These are phyloP conservation scores for Schizophyllum amplum DNA, from an alignment of 1,284 basidiomycete genomes.

Conservation along the genomic window DNA sequence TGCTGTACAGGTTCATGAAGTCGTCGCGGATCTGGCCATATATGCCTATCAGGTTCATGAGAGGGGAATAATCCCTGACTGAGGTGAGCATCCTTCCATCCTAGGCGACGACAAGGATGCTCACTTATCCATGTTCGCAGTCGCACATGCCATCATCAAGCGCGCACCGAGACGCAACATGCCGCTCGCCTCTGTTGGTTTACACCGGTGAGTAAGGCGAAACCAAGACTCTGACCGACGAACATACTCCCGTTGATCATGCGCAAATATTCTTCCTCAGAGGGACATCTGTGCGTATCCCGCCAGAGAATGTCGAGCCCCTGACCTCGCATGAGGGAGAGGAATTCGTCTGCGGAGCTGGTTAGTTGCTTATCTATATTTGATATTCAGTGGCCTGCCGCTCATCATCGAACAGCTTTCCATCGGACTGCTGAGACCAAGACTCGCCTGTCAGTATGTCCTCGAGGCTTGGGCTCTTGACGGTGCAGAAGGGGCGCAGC, in stretches of 20 bases:
- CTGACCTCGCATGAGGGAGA: slow-evolving; percentile 91
- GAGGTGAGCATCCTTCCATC: not conserved
- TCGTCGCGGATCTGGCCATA: slow-evolving; percentile 97
- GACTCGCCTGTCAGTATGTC: slow-evolving; percentile 57
- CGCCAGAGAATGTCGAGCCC: slow-evolving; percentile 95
- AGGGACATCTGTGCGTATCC: slow-evolving; percentile 87
- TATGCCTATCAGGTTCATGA: slow-evolving; percentile 91
- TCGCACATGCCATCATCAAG: slow-evolving; percentile 89
- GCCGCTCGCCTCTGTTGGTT: slow-evolving; percentile 75
- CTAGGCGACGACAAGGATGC: slow-evolving; percentile 16
- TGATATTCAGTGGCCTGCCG: too few species aligned
- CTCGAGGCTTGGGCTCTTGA: slow-evolving; percentile 41
- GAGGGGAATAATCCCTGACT: slow-evolving; percentile 77
- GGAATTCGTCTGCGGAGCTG: slow-evolving; percentile 61
- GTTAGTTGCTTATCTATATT: too few species aligned
- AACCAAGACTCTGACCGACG: too few species aligned
- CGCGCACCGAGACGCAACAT: slow-evolving; percentile 90
- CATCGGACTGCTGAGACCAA: not conserved
- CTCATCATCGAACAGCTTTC: not conserved
- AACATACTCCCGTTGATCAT: slow-evolving; percentile 95
- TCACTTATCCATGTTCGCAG: slow-evolving; percentile 55
- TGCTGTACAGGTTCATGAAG: slow-evolving; percentile 91
- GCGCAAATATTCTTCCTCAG: slow-evolving; percentile 88
- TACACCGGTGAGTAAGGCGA: not conserved
- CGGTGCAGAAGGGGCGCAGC: slow-evolving; percentile 18